Conservation (phyloP, 2,329 filamentous ascomycete genomes). For the Nothophoma quercina region DNA sequence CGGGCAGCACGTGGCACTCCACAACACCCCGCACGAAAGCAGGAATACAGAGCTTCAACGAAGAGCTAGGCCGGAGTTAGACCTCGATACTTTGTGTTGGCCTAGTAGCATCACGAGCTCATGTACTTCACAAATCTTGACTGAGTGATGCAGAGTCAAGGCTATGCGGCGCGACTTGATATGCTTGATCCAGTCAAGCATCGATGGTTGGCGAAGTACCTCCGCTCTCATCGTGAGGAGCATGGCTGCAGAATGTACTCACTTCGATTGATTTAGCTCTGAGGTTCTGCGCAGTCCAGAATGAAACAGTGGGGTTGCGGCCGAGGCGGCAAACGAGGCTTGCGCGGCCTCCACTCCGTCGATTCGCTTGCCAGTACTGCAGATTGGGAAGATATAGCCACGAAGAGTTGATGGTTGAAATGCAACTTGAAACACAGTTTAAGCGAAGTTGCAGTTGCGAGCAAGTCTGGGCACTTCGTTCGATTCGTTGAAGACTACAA, state of each 20-base stretch:
- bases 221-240: too few species aligned
- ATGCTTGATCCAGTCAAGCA: too few species aligned
- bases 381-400: not conserved
- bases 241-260: not conserved
- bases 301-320: not conserved
- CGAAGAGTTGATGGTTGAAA: not conserved
- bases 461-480: too few species aligned
- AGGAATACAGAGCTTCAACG: not conserved
- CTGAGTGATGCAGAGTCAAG: not conserved
- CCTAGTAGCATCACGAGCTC: not conserved
- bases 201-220: too few species aligned
- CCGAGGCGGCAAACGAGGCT: not conserved
- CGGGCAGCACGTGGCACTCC: not conserved
- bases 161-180: not conserved
- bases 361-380: not conserved
- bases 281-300: not conserved
- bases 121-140: not conserved
- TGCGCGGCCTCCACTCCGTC: not conserved
- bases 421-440: too few species aligned
- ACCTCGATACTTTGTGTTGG: not conserved
- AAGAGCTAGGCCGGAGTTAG: not conserved
- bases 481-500: constrained; percentile 15
- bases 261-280: not conserved
- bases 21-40: not conserved
- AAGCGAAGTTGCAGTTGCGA: too few species aligned